Evolutionary conservation across 495 filamentous ascomycete species (phyloP).

Genomic region (Neurospora sp.): DNA sequence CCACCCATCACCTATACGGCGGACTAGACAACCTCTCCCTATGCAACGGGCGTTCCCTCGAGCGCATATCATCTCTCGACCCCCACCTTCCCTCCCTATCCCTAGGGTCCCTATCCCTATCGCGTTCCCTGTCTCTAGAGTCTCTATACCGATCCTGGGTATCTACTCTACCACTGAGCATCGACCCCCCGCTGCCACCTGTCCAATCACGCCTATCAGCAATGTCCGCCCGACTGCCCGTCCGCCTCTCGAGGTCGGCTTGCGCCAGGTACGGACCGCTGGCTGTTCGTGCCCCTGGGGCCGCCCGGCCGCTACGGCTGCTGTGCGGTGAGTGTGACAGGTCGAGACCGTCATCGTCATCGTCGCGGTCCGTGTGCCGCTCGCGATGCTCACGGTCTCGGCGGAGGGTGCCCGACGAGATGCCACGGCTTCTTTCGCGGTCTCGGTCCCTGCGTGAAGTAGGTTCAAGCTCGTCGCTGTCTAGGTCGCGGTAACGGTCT

Average conservation of each 20-base stretch:
- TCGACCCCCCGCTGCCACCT: background rate
- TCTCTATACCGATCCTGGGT: background rate
- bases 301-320: background rate
- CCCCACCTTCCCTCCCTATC: background rate
- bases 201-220: constrained; percentile 8
- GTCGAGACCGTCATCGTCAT: background rate
- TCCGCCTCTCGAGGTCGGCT: constrained; percentile 15
- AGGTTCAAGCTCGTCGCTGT: constrained; percentile 15
- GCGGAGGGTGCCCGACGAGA: background rate
- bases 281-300: background rate
- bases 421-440: background rate
- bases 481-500: constrained; percentile 18
- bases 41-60: background rate
- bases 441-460: background rate
- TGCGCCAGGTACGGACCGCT: constrained; percentile 1
- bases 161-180: background rate
- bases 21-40: background rate
- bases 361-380: background rate
- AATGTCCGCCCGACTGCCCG: constrained; percentile 25
- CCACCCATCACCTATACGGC: background rate
- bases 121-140: background rate
- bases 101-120: constrained; percentile 1
- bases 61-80: background rate
- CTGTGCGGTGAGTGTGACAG: background rate
- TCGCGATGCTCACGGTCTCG: background rate